Conservation (phyloP, 257 asterid genomes). For the Prunella vulgaris region DNA sequence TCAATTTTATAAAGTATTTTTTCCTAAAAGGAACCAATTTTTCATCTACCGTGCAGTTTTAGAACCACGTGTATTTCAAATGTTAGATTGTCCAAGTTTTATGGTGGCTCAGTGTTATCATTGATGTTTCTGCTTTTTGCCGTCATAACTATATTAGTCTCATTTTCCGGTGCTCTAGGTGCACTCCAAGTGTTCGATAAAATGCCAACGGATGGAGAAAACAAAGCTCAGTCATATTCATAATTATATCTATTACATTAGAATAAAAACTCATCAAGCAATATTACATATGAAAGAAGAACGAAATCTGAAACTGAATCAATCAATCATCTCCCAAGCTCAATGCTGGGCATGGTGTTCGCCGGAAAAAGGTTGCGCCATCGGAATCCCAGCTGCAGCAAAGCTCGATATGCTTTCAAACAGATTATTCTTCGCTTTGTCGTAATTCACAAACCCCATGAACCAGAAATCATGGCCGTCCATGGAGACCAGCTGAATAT, state of each 20-base stretch:
- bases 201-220: not conserved
- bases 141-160: not conserved
- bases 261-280: not conserved
- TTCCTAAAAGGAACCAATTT: too few relatives aligned
- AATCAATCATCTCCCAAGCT: not conserved
- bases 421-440: constrained; percentile 34
- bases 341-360: not conserved
- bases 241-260: not conserved
- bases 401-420: constrained; percentile 20
- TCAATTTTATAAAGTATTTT: too few relatives aligned
- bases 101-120: too few relatives aligned
- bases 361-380: constrained; percentile 7
- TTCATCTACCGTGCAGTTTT: too few relatives aligned
- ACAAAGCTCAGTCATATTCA: not conserved
- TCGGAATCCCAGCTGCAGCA: constrained; percentile 29
- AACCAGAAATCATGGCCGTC: constrained; percentile 46
- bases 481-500: constrained; percentile 26
- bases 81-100: too few relatives aligned
- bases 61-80: too few relatives aligned
- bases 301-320: not conserved
- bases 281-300: not conserved
- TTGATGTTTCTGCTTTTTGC: too few relatives aligned
- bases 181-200: not conserved
- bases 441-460: constrained; percentile 41
- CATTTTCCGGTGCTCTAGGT: not conserved